Evolutionary conservation across 139 green algal species (phyloP).

Genomic region (Ettlia oleoabundans): DNA sequence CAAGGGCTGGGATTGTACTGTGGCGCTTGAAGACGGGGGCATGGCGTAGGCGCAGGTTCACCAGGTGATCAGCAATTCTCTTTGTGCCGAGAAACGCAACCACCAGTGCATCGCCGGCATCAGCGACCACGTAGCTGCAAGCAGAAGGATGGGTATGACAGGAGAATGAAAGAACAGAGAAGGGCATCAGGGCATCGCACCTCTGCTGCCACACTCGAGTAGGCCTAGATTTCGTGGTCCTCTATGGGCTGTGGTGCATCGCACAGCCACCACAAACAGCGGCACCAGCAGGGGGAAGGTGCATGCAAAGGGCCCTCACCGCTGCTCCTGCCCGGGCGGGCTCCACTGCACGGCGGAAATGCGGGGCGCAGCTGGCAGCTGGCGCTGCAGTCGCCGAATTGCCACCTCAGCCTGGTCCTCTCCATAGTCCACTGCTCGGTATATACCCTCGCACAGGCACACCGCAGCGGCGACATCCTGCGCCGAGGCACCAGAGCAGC

Average conservation of each 20-base stretch:
- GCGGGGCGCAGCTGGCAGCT: background rate
- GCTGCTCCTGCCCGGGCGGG: slow-evolving; percentile 1
- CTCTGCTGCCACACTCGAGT: no score
- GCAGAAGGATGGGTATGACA: background rate
- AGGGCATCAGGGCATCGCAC: no score
- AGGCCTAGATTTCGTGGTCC: no score
- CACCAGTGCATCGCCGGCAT: slow-evolving; percentile 54
- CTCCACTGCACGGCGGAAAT: slow-evolving; percentile 18
- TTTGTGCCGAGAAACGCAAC: slow-evolving; percentile 82
- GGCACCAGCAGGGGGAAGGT: no score
- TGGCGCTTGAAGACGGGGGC: background rate
- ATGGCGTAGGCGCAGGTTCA: slow-evolving; percentile 29
- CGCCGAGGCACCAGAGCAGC: background rate
- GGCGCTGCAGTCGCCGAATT: slow-evolving; percentile 6
- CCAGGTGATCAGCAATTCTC: slow-evolving; percentile 21
- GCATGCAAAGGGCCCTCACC: background rate
- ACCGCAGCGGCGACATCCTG: slow-evolving; percentile 12
- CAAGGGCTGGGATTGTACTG: slow-evolving; percentile 7
- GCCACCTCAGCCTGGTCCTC: slow-evolving; percentile 17
- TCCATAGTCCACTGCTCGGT: slow-evolving; percentile 1
- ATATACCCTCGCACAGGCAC: slow-evolving; percentile 18
- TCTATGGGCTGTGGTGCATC: no score
- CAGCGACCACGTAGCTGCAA: slow-evolving; percentile 72
- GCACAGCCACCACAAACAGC: no score
- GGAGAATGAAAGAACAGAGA: slow-evolving; percentile 24